These are phyloP conservation scores for Candida corydali DNA, from an alignment of 805 yeast genomes.

Conservation along the genomic window DNA sequence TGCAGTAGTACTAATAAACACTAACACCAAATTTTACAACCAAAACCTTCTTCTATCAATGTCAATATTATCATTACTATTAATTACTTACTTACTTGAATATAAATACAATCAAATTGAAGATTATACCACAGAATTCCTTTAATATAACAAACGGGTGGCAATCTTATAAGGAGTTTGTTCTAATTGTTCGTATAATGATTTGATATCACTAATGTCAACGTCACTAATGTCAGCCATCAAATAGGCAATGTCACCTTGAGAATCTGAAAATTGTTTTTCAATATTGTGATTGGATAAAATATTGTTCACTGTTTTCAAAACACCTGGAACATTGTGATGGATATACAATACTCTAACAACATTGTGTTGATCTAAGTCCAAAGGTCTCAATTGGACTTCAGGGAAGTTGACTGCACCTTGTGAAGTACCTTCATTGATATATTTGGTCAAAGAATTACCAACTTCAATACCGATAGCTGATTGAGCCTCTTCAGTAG, in stretches of 20 bases:
- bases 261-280: slow-evolving; percentile 96
- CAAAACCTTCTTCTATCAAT: too few species aligned
- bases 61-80: neutral
- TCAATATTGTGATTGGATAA: slow-evolving; percentile 93
- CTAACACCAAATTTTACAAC: too few species aligned
- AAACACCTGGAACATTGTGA: slow-evolving; percentile 97
- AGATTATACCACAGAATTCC: too few species aligned
- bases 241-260: slow-evolving; percentile 92
- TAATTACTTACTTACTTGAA: too few species aligned
- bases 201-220: slow-evolving; percentile 73
- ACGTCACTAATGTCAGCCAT: slow-evolving; percentile 97
- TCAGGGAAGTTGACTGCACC: slow-evolving; percentile 99
- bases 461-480: slow-evolving; percentile 97
- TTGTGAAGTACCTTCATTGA: slow-evolving; percentile 90
- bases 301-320: slow-evolving; percentile 94
- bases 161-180: slow-evolving; percentile 86
- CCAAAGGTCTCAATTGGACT: slow-evolving; percentile 83
- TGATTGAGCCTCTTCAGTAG: slow-evolving; percentile 97
- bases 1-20: too few species aligned
- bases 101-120: too few species aligned
- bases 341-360: slow-evolving; percentile 95
- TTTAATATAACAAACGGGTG: slow-evolving; percentile 81
- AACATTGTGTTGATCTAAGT: slow-evolving; percentile 78
- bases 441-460: slow-evolving; percentile 78
- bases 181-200: slow-evolving; percentile 79